Percentiles rank a stretch among this genome's conserved stretches.
phyloP scores from a whole-genome alignment of 371 early-diverging fungal genomes.

The Actinomucor elegans region DNA sequence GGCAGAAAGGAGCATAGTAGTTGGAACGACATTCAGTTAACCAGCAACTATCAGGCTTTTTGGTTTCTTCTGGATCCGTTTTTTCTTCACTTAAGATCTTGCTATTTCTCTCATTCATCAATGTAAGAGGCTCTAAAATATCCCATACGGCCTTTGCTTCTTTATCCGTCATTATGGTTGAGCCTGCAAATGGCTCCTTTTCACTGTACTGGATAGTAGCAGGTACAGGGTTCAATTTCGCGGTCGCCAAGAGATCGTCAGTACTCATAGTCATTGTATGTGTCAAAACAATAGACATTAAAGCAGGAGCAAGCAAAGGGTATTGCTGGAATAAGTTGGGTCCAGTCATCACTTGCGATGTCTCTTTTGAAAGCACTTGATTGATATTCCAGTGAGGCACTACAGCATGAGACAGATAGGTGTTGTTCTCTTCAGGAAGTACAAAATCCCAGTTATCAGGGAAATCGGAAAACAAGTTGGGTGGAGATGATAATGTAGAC shows the following conservation, averaged over 20 bases:
- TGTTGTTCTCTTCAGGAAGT: constrained; percentile 11
- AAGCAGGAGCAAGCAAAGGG: constrained; percentile 44
- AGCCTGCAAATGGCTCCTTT: background rate
- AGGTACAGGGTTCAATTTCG: constrained; percentile 19
- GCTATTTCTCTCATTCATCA: constrained; percentile 14
- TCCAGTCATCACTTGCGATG: background rate
- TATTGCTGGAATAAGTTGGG: constrained; percentile 19
- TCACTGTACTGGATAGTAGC: background rate
- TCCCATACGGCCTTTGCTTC: constrained; percentile 22
- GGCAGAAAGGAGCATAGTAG: background rate
- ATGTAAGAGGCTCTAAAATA: constrained; percentile 16
- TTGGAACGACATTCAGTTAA: background rate
- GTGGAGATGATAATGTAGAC: constrained; percentile 27
- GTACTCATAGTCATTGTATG: constrained; percentile 50
- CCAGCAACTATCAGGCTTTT: too few species aligned
- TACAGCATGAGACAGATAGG: constrained; percentile 39
- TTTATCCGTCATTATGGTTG: constrained; percentile 9
- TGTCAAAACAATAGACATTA: constrained; percentile 43
- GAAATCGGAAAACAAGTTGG: constrained; percentile 19
- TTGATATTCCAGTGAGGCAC: constrained; percentile 45
- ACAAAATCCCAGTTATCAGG: constrained; percentile 30
- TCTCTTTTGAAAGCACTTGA: constrained; percentile 27
- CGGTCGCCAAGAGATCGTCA: constrained; percentile 26
- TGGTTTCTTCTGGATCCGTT: background rate
- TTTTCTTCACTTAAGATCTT: background rate